Conservation (phyloP, 768 basidiomycete genomes). For the Tulasnella sp. region DNA sequence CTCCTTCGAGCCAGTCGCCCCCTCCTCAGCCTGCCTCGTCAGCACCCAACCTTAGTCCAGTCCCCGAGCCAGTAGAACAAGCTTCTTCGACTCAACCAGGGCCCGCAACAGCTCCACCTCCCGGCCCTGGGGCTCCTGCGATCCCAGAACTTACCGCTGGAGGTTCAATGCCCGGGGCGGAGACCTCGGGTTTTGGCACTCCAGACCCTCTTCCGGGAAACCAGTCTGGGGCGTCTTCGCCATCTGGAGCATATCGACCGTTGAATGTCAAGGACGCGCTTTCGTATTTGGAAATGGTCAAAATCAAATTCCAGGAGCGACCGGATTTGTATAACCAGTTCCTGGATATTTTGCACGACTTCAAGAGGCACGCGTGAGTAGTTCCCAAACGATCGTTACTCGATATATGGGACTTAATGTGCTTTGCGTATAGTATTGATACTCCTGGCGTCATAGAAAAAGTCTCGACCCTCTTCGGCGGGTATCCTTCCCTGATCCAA, state of each 20-base stretch:
- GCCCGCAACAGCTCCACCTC: slow-evolving; percentile 14
- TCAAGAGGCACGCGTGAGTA: slow-evolving; percentile 84
- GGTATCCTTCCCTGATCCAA: slow-evolving; percentile 83
- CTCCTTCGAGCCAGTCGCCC: not conserved
- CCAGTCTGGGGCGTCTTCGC: slow-evolving; percentile 5
- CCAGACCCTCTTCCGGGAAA: slow-evolving; percentile 1
- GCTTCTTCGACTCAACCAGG: slow-evolving; percentile 7
- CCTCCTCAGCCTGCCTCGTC: not conserved
- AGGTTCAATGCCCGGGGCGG: not conserved
- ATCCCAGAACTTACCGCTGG: not conserved
- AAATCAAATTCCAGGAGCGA: slow-evolving; percentile 22
- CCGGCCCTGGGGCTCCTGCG: not conserved
- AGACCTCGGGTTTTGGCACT: slow-evolving; percentile 7
- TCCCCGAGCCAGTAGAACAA: not conserved
- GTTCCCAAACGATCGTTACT: not conserved
- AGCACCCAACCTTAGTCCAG: not conserved
- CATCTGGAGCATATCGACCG: slow-evolving; percentile 11
- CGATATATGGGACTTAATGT: not conserved
- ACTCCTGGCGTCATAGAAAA: slow-evolving; percentile 96
- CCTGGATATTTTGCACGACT: slow-evolving; percentile 60
- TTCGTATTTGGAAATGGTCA: slow-evolving; percentile 25
- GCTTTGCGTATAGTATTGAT: slow-evolving; percentile 56
- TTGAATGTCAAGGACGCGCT: slow-evolving; percentile 21
- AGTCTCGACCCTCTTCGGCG: slow-evolving; percentile 85
- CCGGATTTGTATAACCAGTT: slow-evolving; percentile 21